Evolutionary conservation across 768 basidiomycete genomes (phyloP).

Genomic region (Nidula microcarpa): DNA sequence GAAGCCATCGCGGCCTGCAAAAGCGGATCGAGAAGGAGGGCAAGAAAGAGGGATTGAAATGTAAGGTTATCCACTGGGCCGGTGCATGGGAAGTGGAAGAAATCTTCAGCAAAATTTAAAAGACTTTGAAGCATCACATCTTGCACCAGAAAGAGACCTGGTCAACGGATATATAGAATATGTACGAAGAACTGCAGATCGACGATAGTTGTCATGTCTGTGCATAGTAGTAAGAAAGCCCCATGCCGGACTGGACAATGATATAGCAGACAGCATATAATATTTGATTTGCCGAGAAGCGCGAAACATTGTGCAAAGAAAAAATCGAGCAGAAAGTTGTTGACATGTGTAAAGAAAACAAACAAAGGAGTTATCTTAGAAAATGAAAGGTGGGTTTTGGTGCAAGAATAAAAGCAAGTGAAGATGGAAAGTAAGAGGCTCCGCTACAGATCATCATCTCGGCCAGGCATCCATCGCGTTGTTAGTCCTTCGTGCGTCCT

Average conservation of each 20-base stretch:
- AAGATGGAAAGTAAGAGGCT: not conserved
- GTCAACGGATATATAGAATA: not conserved
- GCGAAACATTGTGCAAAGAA: conserved; percentile 1
- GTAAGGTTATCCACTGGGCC: conserved; percentile 79
- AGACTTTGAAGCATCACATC: not conserved
- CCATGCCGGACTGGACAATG: not conserved
- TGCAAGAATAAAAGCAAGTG: not conserved
- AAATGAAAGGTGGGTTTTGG: not conserved
- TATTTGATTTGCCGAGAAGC: not conserved
- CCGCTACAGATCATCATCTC: conserved; percentile 40
- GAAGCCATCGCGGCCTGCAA: conserved; percentile 75
- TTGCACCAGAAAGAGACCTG: not conserved
- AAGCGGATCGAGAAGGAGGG: conserved; percentile 77
- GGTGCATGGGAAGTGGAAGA: conserved; percentile 98
- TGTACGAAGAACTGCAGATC: not conserved
- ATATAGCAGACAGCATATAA: not conserved
- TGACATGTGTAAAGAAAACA: not conserved
- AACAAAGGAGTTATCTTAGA: not conserved
- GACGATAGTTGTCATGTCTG: not conserved
- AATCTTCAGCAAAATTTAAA: conserved; percentile 48
- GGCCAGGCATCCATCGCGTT: conserved; percentile 76
- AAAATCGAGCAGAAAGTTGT: not conserved
- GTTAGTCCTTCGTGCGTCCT: conserved; percentile 57
- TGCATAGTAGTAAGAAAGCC: no score
- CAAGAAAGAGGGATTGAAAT: conserved; percentile 56